Evolutionary conservation across 805 yeast species (phyloP).

Genomic region (Yamadazyma olivae): DNA sequence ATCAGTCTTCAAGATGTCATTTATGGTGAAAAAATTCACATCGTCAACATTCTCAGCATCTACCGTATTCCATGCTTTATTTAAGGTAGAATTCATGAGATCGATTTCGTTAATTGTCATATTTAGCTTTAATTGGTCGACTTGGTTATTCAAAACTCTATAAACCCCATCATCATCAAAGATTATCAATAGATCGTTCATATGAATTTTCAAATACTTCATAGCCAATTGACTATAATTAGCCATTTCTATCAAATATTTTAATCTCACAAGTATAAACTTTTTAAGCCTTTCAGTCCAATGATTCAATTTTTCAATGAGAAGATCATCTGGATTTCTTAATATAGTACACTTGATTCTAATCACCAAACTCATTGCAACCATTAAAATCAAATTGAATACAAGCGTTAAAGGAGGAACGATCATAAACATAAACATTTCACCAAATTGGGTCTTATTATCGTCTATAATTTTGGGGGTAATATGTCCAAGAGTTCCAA

Average conservation of each 20-base stretch:
- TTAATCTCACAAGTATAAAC: conserved; percentile 5
- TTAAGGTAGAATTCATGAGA: background rate
- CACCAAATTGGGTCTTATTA: conserved; percentile 1
- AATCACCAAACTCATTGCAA: background rate
- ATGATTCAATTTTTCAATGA: background rate
- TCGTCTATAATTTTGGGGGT: background rate
- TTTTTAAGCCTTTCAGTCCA: conserved; percentile 4
- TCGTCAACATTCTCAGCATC: conserved; percentile 3
- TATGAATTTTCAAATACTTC: conserved; percentile 5
- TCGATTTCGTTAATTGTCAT: conserved; percentile 1
- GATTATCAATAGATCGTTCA: conserved; percentile 5
- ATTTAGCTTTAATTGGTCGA: background rate
- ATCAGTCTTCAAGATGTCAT: conserved; percentile 6
- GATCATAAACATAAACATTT: conserved; percentile 5
- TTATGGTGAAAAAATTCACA: conserved; percentile 6
- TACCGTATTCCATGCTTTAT: conserved; percentile 4
- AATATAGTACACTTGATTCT: conserved; percentile 8
- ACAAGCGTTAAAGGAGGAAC: conserved; percentile 4
- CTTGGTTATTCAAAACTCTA: conserved; percentile 5
- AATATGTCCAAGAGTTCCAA: conserved; percentile 2
- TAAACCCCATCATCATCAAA: conserved; percentile 11
- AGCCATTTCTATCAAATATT: conserved; percentile 5
- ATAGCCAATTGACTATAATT: conserved; percentile 1
- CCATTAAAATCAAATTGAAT: conserved; percentile 3
- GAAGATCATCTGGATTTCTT: background rate